Evolutionary conservation across 305 asterid species (phyloP).

Genomic region (Fraxinus baroniana): DNA sequence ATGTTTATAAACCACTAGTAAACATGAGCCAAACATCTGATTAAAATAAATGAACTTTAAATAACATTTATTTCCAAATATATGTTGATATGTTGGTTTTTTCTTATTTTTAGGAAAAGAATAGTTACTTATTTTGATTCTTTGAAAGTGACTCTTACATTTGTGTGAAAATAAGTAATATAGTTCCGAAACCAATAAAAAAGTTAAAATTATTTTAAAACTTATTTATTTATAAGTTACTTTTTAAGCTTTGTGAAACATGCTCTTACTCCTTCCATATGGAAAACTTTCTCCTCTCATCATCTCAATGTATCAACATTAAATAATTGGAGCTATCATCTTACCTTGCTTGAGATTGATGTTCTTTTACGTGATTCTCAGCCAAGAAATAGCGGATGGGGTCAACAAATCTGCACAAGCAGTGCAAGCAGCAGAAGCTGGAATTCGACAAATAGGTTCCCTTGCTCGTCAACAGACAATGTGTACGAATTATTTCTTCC

Average conservation of each 20-base stretch:
- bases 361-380: constrained; percentile 35
- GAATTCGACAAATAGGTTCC: constrained; percentile 79
- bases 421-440: constrained; percentile 92
- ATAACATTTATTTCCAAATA: neutral
- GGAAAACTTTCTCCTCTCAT: neutral
- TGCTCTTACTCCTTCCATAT: neutral
- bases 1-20: neutral
- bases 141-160: neutral
- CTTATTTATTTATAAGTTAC: neutral
- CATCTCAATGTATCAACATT: neutral
- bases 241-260: neutral
- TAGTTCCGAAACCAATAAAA: neutral
- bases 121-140: neutral
- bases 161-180: neutral
- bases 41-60: neutral
- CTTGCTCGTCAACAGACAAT: constrained; percentile 74
- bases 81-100: neutral
- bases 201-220: neutral
- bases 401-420: constrained; percentile 87
- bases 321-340: constrained; percentile 10
- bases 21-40: neutral
- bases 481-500: constrained; percentile 48
- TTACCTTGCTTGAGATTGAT: constrained; percentile 17
- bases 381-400: constrained; percentile 89
- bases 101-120: neutral